Evolutionary conservation across 2,329 filamentous ascomycete species (phyloP), one percentile per base, ranked within the genome.

Genomic region (Fusarium torreyae): DNA sequence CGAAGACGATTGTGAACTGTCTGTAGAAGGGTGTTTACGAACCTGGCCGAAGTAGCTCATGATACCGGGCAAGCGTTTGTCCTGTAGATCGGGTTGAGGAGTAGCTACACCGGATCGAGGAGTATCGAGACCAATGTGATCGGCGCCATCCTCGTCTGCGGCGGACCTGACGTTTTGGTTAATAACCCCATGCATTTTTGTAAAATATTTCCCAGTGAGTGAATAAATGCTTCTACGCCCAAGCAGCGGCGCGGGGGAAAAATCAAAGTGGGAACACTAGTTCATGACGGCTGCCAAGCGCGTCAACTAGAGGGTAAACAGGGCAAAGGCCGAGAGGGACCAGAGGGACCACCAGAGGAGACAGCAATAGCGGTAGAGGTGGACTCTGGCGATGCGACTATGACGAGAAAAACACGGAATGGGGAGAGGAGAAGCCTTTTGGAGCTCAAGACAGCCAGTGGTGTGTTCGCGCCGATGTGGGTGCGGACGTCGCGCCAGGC

Each of bases 1-100:
- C 68, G 66, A 73, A 69, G 64, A 69, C 64, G 58, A 31, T 11
- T 11, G 10, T 31, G 68, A 51, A 58, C 69, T 79, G 78, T 73
- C 84, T 82, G 81, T 79, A 87, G 88, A 87, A 90, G 90, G 89
- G 85, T 88, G 89, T 87, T 88, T 88, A 98, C 96, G 91, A 97
- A 99, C 96, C 95, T 99, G 96, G 85, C 92, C 92, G 88, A 98
- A 97, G 87, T 96, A 98, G 86, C 92, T 97, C 88, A 96, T 92
- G 85, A 98, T 97, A 80, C 94, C 93, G 74, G 96, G 96, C 79
- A 97, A 87, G 83, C 96, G 92, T 84, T 97, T 98, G 85, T 99
- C 96, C 77, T 92, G 91, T 69, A 92, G 91, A 82, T 98, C 95
- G 73, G 96, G 96, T 77, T 94, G 92, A 73, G 96, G 96, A 68